A percentile compares a stretch with the other conserved stretches of the same genome.
Conservation (phyloP, 129 eudicot species). For the Escallonia herrerae region DNA sequence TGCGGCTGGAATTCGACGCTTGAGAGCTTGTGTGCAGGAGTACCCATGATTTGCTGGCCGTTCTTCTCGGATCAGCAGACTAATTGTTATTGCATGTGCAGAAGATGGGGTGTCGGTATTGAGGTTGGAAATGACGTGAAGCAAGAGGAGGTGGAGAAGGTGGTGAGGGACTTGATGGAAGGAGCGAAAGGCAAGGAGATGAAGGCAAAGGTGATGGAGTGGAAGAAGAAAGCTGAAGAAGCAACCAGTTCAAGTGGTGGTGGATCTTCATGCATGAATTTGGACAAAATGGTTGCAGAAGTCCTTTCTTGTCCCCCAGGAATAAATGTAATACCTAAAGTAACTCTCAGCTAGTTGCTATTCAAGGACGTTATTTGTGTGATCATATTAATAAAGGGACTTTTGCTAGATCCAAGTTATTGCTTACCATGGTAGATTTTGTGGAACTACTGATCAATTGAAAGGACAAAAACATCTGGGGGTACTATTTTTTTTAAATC, state of each 20-base stretch:
- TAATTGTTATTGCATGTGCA: background rate
- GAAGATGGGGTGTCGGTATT: conserved; percentile 4
- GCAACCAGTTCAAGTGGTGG: background rate
- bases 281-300: conserved; percentile 8
- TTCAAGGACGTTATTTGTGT: too few relatives aligned
- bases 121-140: background rate
- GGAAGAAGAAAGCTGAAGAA: conserved; percentile 11
- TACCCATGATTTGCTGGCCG: conserved; percentile 15
- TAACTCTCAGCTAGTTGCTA: too few relatives aligned
- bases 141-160: conserved; percentile 1
- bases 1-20: conserved; percentile 14
- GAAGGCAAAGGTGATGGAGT: conserved; percentile 10
- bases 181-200: conserved; percentile 13
- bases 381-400: too few relatives aligned
- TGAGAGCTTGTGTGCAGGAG: conserved; percentile 12
- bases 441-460: too few relatives aligned
- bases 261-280: conserved; percentile 5
- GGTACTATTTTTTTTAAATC: too few relatives aligned
- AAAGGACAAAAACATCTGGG: too few relatives aligned
- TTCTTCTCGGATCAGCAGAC: conserved; percentile 7
- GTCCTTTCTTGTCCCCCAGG: background rate
- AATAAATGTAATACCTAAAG: background rate
- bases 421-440: too few relatives aligned
- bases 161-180: conserved; percentile 6
- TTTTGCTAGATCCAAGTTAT: too few relatives aligned